phyloP scores from a whole-genome alignment of 805 yeast species.

The Lachancea waltii region DNA sequence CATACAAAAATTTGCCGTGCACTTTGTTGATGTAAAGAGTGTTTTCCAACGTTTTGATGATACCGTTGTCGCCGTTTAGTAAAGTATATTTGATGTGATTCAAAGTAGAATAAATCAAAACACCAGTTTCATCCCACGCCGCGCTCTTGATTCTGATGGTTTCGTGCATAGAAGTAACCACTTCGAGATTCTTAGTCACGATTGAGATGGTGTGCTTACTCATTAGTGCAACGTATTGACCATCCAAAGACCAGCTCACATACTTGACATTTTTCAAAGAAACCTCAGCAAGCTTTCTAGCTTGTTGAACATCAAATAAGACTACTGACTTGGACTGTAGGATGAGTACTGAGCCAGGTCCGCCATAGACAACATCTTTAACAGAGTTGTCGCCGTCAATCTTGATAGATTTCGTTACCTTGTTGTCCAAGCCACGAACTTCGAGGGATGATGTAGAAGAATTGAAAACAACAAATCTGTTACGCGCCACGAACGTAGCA shows the following conservation, averaged over 20 bases:
- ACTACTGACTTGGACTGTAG: slow-evolving; percentile 68
- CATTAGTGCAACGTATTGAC: slow-evolving; percentile 78
- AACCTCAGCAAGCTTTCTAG: slow-evolving; percentile 63
- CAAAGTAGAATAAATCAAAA: slow-evolving; percentile 85
- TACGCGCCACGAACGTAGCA: slow-evolving; percentile 91
- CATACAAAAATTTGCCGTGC: slow-evolving; percentile 62
- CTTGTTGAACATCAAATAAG: slow-evolving; percentile 88
- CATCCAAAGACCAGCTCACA: slow-evolving; percentile 82
- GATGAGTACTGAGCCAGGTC: slow-evolving; percentile 77
- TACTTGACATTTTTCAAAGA: slow-evolving; percentile 77
- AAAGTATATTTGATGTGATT: slow-evolving; percentile 93
- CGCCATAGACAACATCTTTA: slow-evolving; percentile 67
- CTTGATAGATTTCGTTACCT: slow-evolving; percentile 74
- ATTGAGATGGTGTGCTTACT: slow-evolving; percentile 90
- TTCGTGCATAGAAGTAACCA: slow-evolving; percentile 83
- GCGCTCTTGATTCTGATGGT: slow-evolving; percentile 95
- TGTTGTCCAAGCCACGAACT: slow-evolving; percentile 75
- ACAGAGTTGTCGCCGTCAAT: slow-evolving; percentile 60
- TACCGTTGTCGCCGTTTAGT: slow-evolving; percentile 92
- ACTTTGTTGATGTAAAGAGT: slow-evolving; percentile 78
- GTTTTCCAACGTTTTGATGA: slow-evolving; percentile 83
- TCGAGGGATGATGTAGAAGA: slow-evolving; percentile 61
- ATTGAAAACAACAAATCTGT: slow-evolving; percentile 80
- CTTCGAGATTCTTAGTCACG: slow-evolving; percentile 71
- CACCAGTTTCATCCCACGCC: slow-evolving; percentile 94